Conservation (phyloP, 768 basidiomycete species). For the Tulasnella sp. region DNA sequence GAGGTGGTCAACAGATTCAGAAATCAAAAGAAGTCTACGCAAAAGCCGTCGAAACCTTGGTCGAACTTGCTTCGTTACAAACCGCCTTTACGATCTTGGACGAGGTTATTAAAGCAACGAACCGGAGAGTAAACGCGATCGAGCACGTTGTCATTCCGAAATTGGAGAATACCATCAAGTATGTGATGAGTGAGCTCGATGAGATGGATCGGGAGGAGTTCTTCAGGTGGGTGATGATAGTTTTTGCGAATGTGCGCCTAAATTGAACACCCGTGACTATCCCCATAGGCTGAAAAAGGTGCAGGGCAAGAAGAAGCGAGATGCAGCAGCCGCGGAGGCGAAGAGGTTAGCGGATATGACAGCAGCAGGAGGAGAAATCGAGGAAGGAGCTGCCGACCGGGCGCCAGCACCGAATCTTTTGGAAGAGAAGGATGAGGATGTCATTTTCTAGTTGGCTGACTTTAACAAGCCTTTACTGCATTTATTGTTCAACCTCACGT, state of each 20-base stretch:
- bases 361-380: slow-evolving; percentile 38
- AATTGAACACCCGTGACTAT: slow-evolving; percentile 25
- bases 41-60: slow-evolving; percentile 94
- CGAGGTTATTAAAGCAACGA: slow-evolving; percentile 98
- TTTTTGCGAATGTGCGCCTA: neutral
- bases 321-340: slow-evolving; percentile 49
- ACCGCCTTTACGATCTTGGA: slow-evolving; percentile 98
- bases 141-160: slow-evolving; percentile 95
- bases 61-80: slow-evolving; percentile 93
- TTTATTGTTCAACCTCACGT: neutral
- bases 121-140: slow-evolving; percentile 96
- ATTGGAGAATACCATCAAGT: slow-evolving; percentile 95
- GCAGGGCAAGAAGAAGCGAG: slow-evolving; percentile 93
- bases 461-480: neutral
- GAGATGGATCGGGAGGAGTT: slow-evolving; percentile 98
- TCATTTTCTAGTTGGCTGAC: slow-evolving; percentile 65
- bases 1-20: slow-evolving; percentile 94
- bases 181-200: slow-evolving; percentile 94
- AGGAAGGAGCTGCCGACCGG: slow-evolving; percentile 35
- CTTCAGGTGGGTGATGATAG: slow-evolving; percentile 58
- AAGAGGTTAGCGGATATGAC: slow-evolving; percentile 34
- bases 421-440: slow-evolving; percentile 83
- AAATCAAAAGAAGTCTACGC: slow-evolving; percentile 96
- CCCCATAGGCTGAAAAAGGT: slow-evolving; percentile 85
- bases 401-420: slow-evolving; percentile 60